phyloP scores from a whole-genome alignment of 192 early-diverging fungal species.

The Backusella liffmaniae region DNA sequence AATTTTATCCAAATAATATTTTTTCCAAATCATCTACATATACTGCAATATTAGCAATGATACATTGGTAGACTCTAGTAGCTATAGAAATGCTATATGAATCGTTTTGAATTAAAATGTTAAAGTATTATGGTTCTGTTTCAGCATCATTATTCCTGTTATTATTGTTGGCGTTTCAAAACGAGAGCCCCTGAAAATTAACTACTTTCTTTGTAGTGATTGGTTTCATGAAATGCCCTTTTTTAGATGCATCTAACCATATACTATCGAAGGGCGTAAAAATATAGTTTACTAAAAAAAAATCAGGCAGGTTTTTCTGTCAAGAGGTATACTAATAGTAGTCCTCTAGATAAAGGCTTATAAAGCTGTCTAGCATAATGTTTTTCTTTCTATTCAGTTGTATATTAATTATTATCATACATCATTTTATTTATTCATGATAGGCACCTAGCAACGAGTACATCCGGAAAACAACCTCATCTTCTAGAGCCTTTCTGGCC shows the following conservation, averaged over 20 bases:
- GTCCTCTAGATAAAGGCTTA: neutral
- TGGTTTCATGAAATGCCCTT: neutral
- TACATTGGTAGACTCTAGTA: neutral
- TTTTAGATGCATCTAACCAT: neutral
- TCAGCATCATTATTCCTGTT: neutral
- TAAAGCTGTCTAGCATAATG: neutral
- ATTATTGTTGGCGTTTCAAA: neutral
- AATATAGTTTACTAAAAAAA: no score
- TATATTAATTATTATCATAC: neutral
- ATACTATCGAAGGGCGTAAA: neutral
- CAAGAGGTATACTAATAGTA: no score
- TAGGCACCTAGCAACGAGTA: neutral
- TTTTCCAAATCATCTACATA: neutral
- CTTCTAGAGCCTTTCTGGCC: no score
- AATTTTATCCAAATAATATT: neutral
- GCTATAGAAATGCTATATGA: neutral
- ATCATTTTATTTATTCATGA: neutral
- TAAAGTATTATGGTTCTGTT: neutral
- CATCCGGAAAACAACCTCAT: no score
- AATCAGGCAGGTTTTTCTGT: no score
- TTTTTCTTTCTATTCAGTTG: neutral
- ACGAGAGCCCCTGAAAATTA: neutral
- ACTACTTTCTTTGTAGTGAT: neutral
- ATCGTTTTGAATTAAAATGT: neutral
- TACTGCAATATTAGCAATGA: neutral